phyloP scores from a whole-genome alignment of 257 asterid genomes.

The Nicotiana sylvestris region DNA sequence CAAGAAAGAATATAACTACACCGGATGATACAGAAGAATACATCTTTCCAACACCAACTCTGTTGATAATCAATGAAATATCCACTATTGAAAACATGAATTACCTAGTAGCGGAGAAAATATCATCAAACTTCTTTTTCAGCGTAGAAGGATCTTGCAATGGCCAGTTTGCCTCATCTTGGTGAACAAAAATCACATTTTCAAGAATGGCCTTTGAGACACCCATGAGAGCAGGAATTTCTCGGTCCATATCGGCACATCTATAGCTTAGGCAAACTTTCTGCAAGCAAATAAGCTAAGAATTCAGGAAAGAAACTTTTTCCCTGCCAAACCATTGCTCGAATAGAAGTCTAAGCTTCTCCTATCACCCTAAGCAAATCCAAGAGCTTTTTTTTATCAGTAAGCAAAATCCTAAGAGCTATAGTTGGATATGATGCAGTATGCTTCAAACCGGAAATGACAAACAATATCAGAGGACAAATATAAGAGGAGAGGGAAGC shows the following conservation, averaged over 20 bases:
- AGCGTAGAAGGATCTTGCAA: slow-evolving; percentile 88
- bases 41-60: background rate
- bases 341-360: background rate
- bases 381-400: background rate
- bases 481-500: background rate
- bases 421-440: background rate
- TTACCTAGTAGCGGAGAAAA: slow-evolving; percentile 96
- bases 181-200: slow-evolving; percentile 96
- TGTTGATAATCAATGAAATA: background rate
- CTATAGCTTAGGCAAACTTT: slow-evolving; percentile 97
- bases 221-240: slow-evolving; percentile 98
- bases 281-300: slow-evolving; percentile 48
- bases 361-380: background rate
- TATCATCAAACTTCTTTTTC: slow-evolving; percentile 95
- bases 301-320: slow-evolving; percentile 18
- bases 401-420: background rate
- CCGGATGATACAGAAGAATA: background rate
- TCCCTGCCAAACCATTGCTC: background rate
- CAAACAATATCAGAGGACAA: background rate
- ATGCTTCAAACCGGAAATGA: background rate
- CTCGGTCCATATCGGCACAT: slow-evolving; percentile 99
- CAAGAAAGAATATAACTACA: background rate
- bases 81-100: slow-evolving; percentile 9
- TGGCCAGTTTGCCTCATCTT: slow-evolving; percentile 99
- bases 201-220: slow-evolving; percentile 97